Conservation (phyloP, 306 rosid genomes). For the Cotoneaster glaucophyllus region DNA sequence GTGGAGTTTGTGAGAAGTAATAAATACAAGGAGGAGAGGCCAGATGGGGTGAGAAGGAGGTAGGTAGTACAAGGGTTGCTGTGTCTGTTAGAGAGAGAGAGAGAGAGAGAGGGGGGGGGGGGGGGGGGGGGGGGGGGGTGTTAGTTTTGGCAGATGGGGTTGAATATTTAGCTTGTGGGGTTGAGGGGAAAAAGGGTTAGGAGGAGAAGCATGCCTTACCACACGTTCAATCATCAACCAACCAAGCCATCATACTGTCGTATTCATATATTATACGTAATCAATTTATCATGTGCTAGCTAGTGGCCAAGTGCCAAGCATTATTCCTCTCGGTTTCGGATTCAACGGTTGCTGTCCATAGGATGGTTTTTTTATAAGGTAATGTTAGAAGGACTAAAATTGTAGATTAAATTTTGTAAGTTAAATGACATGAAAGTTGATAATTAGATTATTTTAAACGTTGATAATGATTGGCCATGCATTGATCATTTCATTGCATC, state of each 20-base stretch:
- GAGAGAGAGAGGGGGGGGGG: neutral
- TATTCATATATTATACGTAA: neutral
- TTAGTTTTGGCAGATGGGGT: conserved; percentile 7
- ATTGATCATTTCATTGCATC: no score
- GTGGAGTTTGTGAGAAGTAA: neutral
- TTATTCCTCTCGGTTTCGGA: no score
- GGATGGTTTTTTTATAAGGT: no score
- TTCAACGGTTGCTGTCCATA: no score
- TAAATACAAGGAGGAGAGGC: neutral
- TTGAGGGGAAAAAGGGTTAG: neutral
- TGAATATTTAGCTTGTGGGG: no score
- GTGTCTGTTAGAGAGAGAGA: neutral
- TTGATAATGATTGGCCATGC: no score
- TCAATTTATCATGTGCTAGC: neutral
- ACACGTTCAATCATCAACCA: conserved; percentile 10
- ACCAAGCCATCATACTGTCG: neutral
- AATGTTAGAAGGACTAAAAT: rapidly evolving
- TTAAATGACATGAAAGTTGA: no score
- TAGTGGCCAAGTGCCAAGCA: no score
- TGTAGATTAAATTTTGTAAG: no score
- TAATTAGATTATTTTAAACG: no score
- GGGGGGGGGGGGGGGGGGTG: neutral
- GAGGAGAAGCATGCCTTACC: conserved; percentile 11
- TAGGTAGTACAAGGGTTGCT: conserved; percentile 7
- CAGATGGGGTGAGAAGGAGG: neutral